phyloP scores from a whole-genome alignment of 345 rosid genomes.

The Syzygium jambos region DNA sequence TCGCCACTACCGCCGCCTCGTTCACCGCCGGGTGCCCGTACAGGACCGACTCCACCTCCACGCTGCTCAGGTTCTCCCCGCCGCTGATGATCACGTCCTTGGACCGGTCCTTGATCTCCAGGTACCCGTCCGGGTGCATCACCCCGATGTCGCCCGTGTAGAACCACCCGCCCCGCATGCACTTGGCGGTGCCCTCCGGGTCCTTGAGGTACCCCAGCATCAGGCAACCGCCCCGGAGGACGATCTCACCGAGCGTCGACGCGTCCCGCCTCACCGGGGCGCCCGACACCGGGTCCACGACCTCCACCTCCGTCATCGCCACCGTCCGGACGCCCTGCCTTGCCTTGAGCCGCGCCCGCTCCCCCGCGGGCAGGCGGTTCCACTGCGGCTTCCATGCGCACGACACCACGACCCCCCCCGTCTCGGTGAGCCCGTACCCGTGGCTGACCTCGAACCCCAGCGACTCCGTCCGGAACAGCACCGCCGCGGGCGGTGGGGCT shows the following conservation, averaged over 20 bases:
- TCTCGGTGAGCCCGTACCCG: conserved; percentile 73
- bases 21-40: conserved; percentile 52
- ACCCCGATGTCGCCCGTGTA: conserved; percentile 69
- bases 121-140: conserved; percentile 53
- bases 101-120: conserved; percentile 65
- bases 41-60: conserved; percentile 66
- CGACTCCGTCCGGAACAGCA: conserved; percentile 50
- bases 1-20: conserved; percentile 81
- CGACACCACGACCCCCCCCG: conserved; percentile 46
- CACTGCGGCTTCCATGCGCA: conserved; percentile 78
- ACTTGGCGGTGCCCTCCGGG: conserved; percentile 34
- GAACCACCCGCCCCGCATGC: conserved; percentile 57
- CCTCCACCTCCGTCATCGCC: conserved; percentile 40
- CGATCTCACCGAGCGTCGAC: conserved; percentile 52
- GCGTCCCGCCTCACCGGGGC: conserved; percentile 54
- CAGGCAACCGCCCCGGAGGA: conserved; percentile 52
- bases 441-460: conserved; percentile 62
- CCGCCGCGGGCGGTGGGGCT: conserved; percentile 74
- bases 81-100: conserved; percentile 83
- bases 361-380: conserved; percentile 48
- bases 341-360: conserved; percentile 54
- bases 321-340: conserved; percentile 61
- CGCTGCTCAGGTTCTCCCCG: conserved; percentile 75
- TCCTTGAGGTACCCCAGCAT: conserved; percentile 84
- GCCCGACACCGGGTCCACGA: conserved; percentile 43